Evolutionary conservation across 2,329 filamentous ascomycete species (phyloP), one percentile per base, ranked within the genome.

Genomic region (Zymoseptoria brevis): DNA sequence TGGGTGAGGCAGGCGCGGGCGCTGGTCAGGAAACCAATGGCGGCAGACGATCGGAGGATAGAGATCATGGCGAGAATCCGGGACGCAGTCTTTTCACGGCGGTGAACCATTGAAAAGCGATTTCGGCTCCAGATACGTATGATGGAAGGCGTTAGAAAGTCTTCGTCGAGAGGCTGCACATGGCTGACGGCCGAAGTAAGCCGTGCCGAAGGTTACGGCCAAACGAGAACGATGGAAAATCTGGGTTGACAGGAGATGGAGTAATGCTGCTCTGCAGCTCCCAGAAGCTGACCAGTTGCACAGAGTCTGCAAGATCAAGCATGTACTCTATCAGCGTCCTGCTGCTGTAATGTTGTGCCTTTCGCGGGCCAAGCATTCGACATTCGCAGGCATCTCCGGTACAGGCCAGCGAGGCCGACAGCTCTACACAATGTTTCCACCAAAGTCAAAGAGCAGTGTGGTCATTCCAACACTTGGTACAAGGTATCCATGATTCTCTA

Each of bases 91-190:
- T 29, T 13, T 57, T 57, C 50, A 45, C 56, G 41, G 54, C 54
- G 11, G 19, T 57, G n/a, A 53, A 54, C 30, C 51, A 58, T 41
- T 60, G 58, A 60, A 35, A 45, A 56, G n/a, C 50, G 50, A 16
- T 4, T 53, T 19, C 13, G 35, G 35, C 4, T 45, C 5, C 16
- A 6, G 35, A 41, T 45, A n/a, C 13, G 16, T 7, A 16, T 45
- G 13, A n/a, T 45, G 35, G 13, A 45, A 45, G 16, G 35, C 35
- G 13, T 45, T 16, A 29, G 26, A 29, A 8, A 29, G 8, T 29
- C 26, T 29, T 29, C 26, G 26, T 45, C 13, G 35, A 45, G 35
- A n/a, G 16, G 16, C 6, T 16, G 13, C 13, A n/a, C n/a, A 7
- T 45, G 35, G 13, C 16, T 13, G 35, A 45, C 13, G 16, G 16